Evolutionary conservation across 163 green algal genomes (phyloP).

Genomic region (Trebouxiophyceae sp.): DNA sequence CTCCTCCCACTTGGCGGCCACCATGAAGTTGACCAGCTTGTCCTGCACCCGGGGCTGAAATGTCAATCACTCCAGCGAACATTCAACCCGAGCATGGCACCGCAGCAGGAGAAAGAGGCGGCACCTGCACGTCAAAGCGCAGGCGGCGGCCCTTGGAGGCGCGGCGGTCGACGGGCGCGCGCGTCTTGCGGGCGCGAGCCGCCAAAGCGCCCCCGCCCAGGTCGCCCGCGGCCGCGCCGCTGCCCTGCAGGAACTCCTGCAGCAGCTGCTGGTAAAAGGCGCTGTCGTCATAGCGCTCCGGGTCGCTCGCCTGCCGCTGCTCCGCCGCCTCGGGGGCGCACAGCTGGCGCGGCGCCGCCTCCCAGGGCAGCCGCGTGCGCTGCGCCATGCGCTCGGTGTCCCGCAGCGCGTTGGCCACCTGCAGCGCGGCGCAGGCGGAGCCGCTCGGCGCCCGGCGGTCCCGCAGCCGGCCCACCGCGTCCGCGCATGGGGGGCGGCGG

Average conservation of each 20-base stretch:
- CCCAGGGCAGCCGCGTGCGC: constrained; percentile 15
- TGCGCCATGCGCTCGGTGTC: constrained; percentile 19
- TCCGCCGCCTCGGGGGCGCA: constrained; percentile 2
- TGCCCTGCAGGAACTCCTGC: constrained; percentile 77
- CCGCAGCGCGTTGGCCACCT: constrained; percentile 29
- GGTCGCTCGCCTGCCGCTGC: constrained; percentile 34
- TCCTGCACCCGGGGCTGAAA: constrained; percentile 22
- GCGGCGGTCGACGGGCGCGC: constrained; percentile 73
- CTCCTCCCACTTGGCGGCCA: constrained; percentile 36
- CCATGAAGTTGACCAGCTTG: constrained; percentile 94
- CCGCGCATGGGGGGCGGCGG: not conserved
- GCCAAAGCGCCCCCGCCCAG: not conserved
- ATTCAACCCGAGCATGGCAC: not conserved
- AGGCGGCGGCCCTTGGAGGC: constrained; percentile 89
- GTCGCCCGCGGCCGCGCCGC: not conserved
- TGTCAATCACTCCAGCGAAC: not conserved
- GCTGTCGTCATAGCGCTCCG: constrained; percentile 79
- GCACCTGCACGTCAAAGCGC: constrained; percentile 59
- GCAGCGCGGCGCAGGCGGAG: not conserved
- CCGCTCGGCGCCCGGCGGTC: too few relatives aligned
- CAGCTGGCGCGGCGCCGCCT: not conserved
- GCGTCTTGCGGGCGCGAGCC: constrained; percentile 46
- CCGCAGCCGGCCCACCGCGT: not conserved
- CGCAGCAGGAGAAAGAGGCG: not conserved
- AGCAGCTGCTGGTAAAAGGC: constrained; percentile 92